These are phyloP conservation scores for Mariannaea sp. DNA, from an alignment of 2,329 filamentous ascomycete species.

Conservation along the genomic window DNA sequence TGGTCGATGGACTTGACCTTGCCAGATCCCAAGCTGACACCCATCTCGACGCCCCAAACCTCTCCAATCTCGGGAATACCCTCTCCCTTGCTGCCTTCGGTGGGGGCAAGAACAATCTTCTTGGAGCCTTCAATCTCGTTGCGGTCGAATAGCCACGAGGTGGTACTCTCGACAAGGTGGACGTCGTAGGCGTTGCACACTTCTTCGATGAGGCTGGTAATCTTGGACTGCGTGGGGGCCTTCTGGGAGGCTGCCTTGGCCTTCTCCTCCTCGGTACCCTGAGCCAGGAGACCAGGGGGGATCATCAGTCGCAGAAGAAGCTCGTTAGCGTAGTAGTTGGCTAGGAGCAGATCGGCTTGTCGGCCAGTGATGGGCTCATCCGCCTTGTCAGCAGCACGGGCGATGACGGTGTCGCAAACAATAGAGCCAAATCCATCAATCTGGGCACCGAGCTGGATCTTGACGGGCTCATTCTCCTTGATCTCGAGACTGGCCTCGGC, in stretches of 20 bases:
- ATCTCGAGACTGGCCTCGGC: conserved; percentile 81
- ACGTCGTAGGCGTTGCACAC: conserved; percentile 88
- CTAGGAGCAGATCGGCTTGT: conserved; percentile 84
- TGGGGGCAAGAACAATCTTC: conserved; percentile 92
- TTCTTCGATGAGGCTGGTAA: conserved; percentile 87
- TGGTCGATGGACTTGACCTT: conserved; percentile 94
- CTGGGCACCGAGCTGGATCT: conserved; percentile 98
- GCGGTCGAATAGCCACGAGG: conserved; percentile 93
- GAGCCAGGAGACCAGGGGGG: conserved; percentile 82
- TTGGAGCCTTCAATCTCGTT: conserved; percentile 98
- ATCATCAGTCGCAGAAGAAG: conserved; percentile 88
- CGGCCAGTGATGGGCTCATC: conserved; percentile 73
- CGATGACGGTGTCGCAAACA: conserved; percentile 88
- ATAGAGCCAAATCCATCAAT: conserved; percentile 97
- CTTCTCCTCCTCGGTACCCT: conserved; percentile 92
- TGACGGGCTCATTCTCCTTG: conserved; percentile 85
- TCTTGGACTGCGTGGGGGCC: conserved; percentile 82
- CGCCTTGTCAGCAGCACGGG: conserved; percentile 64
- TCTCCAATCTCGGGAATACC: conserved; percentile 87
- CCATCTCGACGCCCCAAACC: conserved; percentile 97
- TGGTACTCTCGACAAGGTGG: conserved; percentile 96
- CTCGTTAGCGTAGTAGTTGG: conserved; percentile 95
- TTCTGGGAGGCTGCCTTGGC: conserved; percentile 85
- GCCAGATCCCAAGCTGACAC: conserved; percentile 85
- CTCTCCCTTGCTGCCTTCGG: conserved; percentile 88